Base-by-base conservation (phyloP, 345 rosid species). In the Salix arbutifolia region DNA sequence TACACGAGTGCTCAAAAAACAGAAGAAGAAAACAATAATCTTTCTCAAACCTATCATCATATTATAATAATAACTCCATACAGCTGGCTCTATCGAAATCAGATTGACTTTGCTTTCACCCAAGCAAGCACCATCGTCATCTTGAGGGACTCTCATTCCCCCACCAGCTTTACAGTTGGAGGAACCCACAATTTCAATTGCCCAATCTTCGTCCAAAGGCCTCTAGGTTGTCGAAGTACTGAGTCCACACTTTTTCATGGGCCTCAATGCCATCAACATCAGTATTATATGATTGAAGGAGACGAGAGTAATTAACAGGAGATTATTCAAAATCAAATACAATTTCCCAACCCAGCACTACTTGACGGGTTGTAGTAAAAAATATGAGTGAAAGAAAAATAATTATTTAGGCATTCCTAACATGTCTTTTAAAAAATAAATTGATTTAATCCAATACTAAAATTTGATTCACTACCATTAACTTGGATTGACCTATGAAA, bases 31-130 rank as follows among this genome's bases (percentile, higher is more conserved):
- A 33, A 5, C 28, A 58, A 58, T 10, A 56, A 58, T 58, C 64
- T 23, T 46, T 46, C 52, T 14, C 52, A 4, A n/a, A 4, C 64
- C 23, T 58, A 9, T 58, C 64, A 58, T 58, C 64, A 4, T 23
- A 23, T n/a, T 23, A 23, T 71, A 19, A 67, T 72, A 25, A 76
- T 12, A 26, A 67, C 30, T 26, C 52, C 64, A 46, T 38, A 83
- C 83, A 83, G 78, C 85, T 83, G 83, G 85, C 31, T 79, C 70
- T 66, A 68, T 79, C 73, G 70, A 74, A 58, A 52, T 76, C 62
- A 61, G 30, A 50, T 79, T 79, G 82, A 69, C 78, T 79, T 83
- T 64, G 80, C 58, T 62, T 73, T 10, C 76, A 56, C 58, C 74
- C 67, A 68, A 78, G 71, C 66, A 31, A 53, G 67, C 81, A 74